Percentiles rank a stretch among this genome's conserved stretches.
Conservation (phyloP, 2,329 filamentous ascomycete species). For the Fonsecaea multimorphosa region DNA sequence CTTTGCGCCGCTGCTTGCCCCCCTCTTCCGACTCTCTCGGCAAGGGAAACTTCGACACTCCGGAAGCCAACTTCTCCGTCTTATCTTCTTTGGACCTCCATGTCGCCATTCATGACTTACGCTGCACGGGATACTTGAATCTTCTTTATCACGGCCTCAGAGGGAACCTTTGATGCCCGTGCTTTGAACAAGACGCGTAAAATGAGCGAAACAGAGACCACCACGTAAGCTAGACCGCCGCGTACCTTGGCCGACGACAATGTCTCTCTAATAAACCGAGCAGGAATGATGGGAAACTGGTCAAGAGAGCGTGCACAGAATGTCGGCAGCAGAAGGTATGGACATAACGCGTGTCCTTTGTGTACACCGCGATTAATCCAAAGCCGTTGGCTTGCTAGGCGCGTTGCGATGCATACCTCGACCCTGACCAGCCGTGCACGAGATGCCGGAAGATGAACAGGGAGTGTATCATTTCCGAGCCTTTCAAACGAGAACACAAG, state of each 20-base stretch:
- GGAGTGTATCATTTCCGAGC: slow-evolving; percentile 49
- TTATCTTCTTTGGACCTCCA: neutral
- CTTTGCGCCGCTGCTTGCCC: neutral
- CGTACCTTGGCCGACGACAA: neutral
- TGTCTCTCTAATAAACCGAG: neutral
- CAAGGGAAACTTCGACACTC: neutral
- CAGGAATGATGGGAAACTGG: slow-evolving; percentile 34
- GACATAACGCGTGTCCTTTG: neutral
- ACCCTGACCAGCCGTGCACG: slow-evolving; percentile 46
- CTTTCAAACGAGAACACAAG: slow-evolving; percentile 53
- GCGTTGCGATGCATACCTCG: slow-evolving; percentile 48
- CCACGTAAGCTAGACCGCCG: slow-evolving; percentile 20
- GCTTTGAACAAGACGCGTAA: neutral
- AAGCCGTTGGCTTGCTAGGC: neutral
- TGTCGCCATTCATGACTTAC: neutral
- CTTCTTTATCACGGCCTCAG: neutral
- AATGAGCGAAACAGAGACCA: slow-evolving; percentile 26
- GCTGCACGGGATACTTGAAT: neutral
- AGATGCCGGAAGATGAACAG: slow-evolving; percentile 48
- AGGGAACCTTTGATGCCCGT: neutral
- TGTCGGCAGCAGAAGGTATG: slow-evolving; percentile 51
- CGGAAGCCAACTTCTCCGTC: neutral
- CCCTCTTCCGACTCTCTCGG: neutral
- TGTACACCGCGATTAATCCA: neutral
- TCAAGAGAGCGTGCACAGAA: slow-evolving; percentile 52